These are phyloP conservation scores for Pistacia atlantica DNA, from an alignment of 345 rosid species.

Conservation along the genomic window DNA sequence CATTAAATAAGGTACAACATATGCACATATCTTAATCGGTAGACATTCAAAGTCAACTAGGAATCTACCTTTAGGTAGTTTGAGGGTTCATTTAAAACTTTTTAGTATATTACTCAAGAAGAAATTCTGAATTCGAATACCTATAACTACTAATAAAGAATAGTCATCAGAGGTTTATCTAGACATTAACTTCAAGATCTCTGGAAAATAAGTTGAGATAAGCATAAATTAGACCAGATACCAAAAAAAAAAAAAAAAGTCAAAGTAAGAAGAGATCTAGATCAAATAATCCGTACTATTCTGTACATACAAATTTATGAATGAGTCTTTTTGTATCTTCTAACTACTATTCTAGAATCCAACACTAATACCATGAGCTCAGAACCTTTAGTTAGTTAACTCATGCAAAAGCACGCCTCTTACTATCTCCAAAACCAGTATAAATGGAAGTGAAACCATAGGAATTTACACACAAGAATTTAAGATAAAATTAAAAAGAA, in stretches of 20 bases:
- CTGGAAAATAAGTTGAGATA: too few relatives aligned
- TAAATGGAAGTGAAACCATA: constrained; percentile 15
- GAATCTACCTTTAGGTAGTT: too few relatives aligned
- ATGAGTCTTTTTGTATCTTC: not conserved
- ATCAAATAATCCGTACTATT: not conserved
- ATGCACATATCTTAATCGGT: too few relatives aligned
- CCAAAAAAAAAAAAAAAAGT: too few relatives aligned
- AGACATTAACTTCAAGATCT: too few relatives aligned
- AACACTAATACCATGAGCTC: constrained; percentile 18
- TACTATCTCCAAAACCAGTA: constrained; percentile 6
- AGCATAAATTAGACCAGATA: too few relatives aligned
- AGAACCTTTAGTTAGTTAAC: constrained; percentile 17
- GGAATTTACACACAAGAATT: not conserved
- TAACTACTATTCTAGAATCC: not conserved
- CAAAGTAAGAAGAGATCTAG: not conserved
- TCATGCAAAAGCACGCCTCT: constrained; percentile 23
- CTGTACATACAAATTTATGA: not conserved
- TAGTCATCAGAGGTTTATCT: too few relatives aligned
- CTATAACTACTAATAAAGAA: too few relatives aligned
- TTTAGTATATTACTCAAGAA: too few relatives aligned
- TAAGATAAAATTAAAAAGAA: too few relatives aligned
- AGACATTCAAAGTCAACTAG: not conserved
- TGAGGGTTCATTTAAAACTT: too few relatives aligned
- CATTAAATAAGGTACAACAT: not conserved
- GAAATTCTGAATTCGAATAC: too few relatives aligned